Evolutionary conservation across 2,329 filamentous ascomycete species (phyloP).

Genomic region (Neofusicoccum umdonicola): DNA sequence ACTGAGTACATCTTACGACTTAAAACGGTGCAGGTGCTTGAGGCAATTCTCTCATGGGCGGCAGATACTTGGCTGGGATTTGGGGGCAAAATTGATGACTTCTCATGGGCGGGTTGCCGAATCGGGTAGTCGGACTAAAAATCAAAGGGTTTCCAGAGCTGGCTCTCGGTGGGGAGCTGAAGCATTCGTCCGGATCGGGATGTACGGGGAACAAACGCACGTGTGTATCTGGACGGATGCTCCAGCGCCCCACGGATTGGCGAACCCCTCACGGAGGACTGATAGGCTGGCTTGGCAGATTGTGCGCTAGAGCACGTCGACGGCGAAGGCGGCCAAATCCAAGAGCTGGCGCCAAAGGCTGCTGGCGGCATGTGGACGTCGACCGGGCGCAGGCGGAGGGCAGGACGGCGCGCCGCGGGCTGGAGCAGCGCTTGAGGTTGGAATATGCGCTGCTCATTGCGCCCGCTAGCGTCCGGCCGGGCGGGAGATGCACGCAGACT

Average conservation of each 20-base stretch:
- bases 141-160: no score
- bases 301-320: not conserved
- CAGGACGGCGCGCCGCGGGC: no score
- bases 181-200: not conserved
- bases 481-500: not conserved
- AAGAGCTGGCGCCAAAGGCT: no score
- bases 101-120: no score
- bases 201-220: not conserved
- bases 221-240: not conserved
- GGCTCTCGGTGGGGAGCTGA: not conserved
- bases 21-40: no score
- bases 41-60: no score
- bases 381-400: no score
- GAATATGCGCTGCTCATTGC: slow-evolving; percentile 1
- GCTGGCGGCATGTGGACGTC: no score
- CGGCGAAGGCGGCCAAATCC: not conserved
- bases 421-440: not conserved
- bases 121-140: no score
- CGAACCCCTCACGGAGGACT: not conserved
- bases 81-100: no score
- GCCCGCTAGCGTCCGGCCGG: not conserved
- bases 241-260: not conserved
- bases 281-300: slow-evolving; percentile 1
- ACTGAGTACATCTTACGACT: no score
- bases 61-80: no score